Conservation (phyloP, 1,284 basidiomycete genomes). For the Melampsora americana region DNA sequence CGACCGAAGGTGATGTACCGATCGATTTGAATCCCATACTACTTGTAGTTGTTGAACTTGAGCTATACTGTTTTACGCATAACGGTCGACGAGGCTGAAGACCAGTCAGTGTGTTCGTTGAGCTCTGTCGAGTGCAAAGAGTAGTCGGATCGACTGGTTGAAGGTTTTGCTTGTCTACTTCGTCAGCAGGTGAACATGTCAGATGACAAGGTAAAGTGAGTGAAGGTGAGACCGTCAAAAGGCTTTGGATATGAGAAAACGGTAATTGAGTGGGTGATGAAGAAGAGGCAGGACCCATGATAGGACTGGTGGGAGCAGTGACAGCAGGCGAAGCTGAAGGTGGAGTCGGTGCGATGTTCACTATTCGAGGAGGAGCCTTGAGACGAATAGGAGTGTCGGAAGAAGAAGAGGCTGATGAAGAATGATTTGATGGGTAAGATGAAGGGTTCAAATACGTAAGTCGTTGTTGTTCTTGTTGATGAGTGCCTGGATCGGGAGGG, state of each 20-base stretch:
- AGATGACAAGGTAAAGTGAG: background rate
- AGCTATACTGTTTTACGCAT: background rate
- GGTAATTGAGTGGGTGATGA: background rate
- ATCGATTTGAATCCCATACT: slow-evolving; percentile 9
- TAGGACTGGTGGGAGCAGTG: slow-evolving; percentile 28
- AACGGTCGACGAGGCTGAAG: background rate
- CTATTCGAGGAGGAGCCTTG: slow-evolving; percentile 5
- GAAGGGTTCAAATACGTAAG: background rate
- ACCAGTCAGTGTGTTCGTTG: background rate
- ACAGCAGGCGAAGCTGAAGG: slow-evolving; percentile 27
- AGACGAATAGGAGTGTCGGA: slow-evolving; percentile 4
- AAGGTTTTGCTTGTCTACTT: background rate
- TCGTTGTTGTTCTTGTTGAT: no score
- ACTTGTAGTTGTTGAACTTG: slow-evolving; percentile 12
- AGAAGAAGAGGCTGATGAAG: background rate
- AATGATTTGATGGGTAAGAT: background rate
- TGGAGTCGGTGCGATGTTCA: slow-evolving; percentile 30
- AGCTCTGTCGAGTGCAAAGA: no score
- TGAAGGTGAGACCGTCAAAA: background rate
- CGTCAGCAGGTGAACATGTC: background rate
- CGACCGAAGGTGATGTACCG: slow-evolving; percentile 13
- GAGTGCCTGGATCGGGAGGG: no score
- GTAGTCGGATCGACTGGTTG: background rate
- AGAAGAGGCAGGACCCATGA: background rate
- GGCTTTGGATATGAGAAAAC: background rate